Evolutionary conservation across 2,329 filamentous ascomycete species (phyloP).

Genomic region (Neocucurbitaria cava): DNA sequence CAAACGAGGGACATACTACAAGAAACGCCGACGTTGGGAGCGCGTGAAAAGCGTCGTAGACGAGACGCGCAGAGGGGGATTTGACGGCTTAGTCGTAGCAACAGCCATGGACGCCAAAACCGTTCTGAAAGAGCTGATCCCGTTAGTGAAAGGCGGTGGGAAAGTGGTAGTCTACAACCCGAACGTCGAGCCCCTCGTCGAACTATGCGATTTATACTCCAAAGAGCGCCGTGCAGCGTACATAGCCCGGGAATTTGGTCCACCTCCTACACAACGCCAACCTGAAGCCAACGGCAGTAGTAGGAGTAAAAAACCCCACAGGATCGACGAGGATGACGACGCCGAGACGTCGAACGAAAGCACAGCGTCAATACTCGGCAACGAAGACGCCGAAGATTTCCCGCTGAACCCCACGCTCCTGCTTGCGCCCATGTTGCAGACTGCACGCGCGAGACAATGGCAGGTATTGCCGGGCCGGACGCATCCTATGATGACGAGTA

Average conservation of each 20-base stretch:
- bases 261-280: slow-evolving; percentile 11
- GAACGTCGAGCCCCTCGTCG: slow-evolving; percentile 77
- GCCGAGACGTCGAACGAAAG: slow-evolving; percentile 23
- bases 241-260: slow-evolving; percentile 38
- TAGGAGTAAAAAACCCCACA: slow-evolving; percentile 23
- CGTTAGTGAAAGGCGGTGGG: slow-evolving; percentile 81
- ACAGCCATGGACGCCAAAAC: slow-evolving; percentile 81
- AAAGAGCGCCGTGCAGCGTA: slow-evolving; percentile 79
- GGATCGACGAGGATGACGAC: slow-evolving; percentile 22
- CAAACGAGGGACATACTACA: slow-evolving; percentile 83
- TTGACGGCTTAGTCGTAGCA: slow-evolving; percentile 83
- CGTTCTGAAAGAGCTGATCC: slow-evolving; percentile 76
- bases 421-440: slow-evolving; percentile 81
- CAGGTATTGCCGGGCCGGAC: slow-evolving; percentile 92
- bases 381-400: slow-evolving; percentile 69
- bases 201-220: slow-evolving; percentile 83
- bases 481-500: slow-evolving; percentile 90
- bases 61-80: slow-evolving; percentile 74
- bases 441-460: slow-evolving; percentile 78
- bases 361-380: too few species aligned
- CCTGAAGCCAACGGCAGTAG: slow-evolving; percentile 29
- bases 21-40: slow-evolving; percentile 85
- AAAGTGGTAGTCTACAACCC: slow-evolving; percentile 86
- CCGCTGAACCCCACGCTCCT: slow-evolving; percentile 86
- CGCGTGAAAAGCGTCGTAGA: slow-evolving; percentile 76